phyloP scores from a whole-genome alignment of 73 alveolate genomes.

The Effrenium voratum region DNA sequence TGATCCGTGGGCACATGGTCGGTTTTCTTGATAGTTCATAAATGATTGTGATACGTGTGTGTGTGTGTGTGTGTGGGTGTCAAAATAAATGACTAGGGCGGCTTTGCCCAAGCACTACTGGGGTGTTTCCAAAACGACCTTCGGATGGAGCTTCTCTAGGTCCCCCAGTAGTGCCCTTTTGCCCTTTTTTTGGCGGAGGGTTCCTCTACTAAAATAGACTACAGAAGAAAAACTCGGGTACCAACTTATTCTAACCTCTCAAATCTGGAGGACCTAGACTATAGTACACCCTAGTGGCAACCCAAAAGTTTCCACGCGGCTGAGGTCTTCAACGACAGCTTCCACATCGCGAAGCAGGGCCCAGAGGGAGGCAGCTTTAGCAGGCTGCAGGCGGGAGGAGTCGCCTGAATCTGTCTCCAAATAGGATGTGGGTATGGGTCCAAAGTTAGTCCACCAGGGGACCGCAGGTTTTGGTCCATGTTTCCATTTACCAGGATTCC shows the following conservation, averaged over 20 bases:
- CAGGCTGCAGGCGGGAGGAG: slow-evolving; percentile 11
- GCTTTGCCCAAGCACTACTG: too few relatives aligned
- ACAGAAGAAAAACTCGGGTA: neutral
- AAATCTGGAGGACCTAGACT: neutral
- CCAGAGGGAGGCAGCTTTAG: neutral
- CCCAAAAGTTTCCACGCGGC: neutral
- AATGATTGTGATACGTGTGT: too few relatives aligned
- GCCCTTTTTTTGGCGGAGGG: neutral
- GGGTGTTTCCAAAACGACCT: too few relatives aligned
- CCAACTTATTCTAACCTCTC: neutral
- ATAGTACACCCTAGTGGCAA: neutral
- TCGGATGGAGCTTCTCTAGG: neutral
- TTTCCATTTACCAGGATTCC: neutral
- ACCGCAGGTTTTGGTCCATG: neutral
- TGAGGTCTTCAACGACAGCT: slow-evolving; percentile 83
- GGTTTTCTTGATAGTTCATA: too few relatives aligned
- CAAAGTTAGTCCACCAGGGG: too few relatives aligned
- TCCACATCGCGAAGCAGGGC: neutral
- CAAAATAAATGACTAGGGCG: too few relatives aligned
- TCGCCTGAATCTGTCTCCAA: neutral
- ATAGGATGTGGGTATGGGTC: neutral
- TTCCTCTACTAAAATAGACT: neutral
- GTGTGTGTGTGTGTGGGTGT: too few relatives aligned
- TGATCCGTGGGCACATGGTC: too few relatives aligned
- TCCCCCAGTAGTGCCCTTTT: neutral